These are phyloP conservation scores for Pleurotus giganteus DNA, from an alignment of 768 basidiomycete species.

Conservation along the genomic window DNA sequence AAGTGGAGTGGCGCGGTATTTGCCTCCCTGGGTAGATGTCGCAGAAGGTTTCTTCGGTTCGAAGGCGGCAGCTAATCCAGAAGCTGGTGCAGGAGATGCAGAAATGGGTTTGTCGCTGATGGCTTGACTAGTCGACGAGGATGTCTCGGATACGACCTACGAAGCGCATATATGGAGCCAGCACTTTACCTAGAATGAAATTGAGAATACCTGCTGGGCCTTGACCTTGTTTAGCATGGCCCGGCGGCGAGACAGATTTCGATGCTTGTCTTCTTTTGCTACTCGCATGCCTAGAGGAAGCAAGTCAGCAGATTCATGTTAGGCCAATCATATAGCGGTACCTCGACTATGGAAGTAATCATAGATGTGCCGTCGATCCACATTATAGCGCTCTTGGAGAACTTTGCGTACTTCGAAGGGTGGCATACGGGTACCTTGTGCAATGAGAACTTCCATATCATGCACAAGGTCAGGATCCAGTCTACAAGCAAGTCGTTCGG, in stretches of 20 bases:
- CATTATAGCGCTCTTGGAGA: slow-evolving; percentile 66
- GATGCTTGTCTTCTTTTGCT: slow-evolving; percentile 62
- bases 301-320: background rate
- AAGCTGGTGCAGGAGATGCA: background rate
- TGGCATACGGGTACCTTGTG: slow-evolving; percentile 74
- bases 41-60: background rate
- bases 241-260: slow-evolving; percentile 43
- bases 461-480: slow-evolving; percentile 65
- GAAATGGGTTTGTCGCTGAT: background rate
- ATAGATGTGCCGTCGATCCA: slow-evolving; percentile 74
- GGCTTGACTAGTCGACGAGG: background rate
- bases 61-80: background rate
- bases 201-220: background rate
- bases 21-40: background rate
- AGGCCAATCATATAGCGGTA: slow-evolving; percentile 17
- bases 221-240: slow-evolving; percentile 15
- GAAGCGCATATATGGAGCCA: background rate
- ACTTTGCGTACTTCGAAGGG: slow-evolving; percentile 67
- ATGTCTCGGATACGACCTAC: background rate
- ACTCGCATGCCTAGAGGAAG: slow-evolving; percentile 47
- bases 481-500: slow-evolving; percentile 64
- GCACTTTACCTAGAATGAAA: background rate
- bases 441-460: slow-evolving; percentile 71
- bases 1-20: background rate
- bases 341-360: slow-evolving; percentile 74